Base-by-base conservation (phyloP, 441 rosid species). In the Macaranga tanarius region DNA sequence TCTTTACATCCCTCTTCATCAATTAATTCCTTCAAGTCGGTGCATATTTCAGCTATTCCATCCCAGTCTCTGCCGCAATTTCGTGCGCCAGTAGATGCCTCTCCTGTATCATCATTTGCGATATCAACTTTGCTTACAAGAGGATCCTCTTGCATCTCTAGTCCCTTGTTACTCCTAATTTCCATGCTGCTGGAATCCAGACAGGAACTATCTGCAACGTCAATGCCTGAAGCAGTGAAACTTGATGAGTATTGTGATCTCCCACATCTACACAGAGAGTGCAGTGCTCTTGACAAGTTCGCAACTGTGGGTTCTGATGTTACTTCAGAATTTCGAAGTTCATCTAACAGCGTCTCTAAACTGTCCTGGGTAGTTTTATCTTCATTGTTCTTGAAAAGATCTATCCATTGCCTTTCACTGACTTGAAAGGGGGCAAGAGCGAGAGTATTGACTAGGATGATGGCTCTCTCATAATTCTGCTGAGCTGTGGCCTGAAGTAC, bases 361-460 rank as follows among this genome's bases (percentile, higher is more conserved):
- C 79, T 77, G 45, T 79, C 89, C 57, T 12, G 74, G 61, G 71
- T 64, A 23, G 89, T 62, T 83, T 79, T 80, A 71, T 79, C 82
- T 65, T 58, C 70, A 72, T 87, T 81, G 72, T 85, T 76, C 75
- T 74, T 55, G 22, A 90, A 88, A 77, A 86, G 73, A 45, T 84
- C 83, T 1, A 52, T 84, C 97, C 99, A 90, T 82, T 88, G 90
- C 79, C 74, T 83, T 85, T 90, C 93, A 56, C 86, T 83, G 62
- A 94, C 81, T 79, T 86, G 94, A 77, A 86, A 92, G 55, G 97
- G 88, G 25, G 93, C 93, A 69, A 83, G 81, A 71, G 90, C 93
- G 83, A 88, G 57, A 1, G 86, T 73, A 55, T 87, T 86, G 59
- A 86, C 73, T 61, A 94, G 84, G 28, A 80, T 71, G 65, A 85